Percentiles rank a stretch among this genome's conserved stretches.
phyloP scores from a whole-genome alignment of 495 filamentous ascomycete genomes.

The Neurospora tetraspora region DNA sequence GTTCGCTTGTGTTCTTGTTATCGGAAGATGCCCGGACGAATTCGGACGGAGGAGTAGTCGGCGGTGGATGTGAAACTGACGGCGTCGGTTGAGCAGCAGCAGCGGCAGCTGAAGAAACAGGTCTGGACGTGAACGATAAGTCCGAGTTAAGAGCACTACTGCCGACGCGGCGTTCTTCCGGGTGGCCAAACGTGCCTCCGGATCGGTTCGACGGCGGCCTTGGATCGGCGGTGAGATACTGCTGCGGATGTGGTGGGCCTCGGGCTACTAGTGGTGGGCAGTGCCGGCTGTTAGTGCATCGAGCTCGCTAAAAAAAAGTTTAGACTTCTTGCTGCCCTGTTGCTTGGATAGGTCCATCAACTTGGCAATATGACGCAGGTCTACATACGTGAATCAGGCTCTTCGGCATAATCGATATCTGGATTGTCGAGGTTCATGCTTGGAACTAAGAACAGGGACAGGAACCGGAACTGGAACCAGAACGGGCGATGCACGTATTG shows the following conservation, averaged over 20 bases:
- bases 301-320: neutral
- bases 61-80: neutral
- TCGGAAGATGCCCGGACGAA: neutral
- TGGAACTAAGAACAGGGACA: neutral
- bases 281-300: neutral
- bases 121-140: neutral
- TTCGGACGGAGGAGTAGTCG: neutral
- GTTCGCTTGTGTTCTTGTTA: neutral
- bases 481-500: neutral
- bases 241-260: conserved; percentile 4
- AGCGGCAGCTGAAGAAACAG: neutral
- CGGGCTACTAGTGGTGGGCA: neutral
- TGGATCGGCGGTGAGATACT: conserved; percentile 4
- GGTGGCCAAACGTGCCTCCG: neutral
- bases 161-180: neutral
- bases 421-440: neutral
- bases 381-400: neutral
- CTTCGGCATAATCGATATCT: neutral
- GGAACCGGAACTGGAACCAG: neutral
- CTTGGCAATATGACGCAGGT: neutral
- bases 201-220: conserved; percentile 7
- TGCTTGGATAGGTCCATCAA: neutral
- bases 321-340: neutral
- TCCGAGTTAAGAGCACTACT: neutral
- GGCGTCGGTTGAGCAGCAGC: neutral